A percentile compares a stretch with the other conserved stretches of the same genome.
Conservation (phyloP, 2,329 filamentous ascomycete genomes). For the Mycocentrospora acerina region DNA sequence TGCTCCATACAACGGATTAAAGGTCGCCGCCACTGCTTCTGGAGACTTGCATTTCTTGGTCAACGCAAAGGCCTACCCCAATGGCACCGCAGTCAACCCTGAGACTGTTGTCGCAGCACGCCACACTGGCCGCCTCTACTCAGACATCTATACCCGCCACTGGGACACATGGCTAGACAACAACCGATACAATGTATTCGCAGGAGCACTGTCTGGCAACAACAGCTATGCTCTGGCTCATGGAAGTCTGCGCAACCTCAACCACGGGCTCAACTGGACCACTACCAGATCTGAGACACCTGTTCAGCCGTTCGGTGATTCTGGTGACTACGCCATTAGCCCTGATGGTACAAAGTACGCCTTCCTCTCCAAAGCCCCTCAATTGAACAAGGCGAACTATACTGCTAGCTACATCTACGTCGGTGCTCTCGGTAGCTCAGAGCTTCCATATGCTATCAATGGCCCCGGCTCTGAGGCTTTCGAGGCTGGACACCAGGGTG, state of each 20-base stretch:
- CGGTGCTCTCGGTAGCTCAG: constrained; percentile 64
- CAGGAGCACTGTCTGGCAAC: constrained; percentile 57
- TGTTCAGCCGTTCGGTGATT: constrained; percentile 75
- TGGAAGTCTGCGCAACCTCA: constrained; percentile 51
- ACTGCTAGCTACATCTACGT: constrained; percentile 84
- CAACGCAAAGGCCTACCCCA: constrained; percentile 64
- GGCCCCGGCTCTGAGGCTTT: constrained; percentile 30
- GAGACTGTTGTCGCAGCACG: constrained; percentile 59
- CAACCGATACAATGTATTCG: constrained; percentile 73
- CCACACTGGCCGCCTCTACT: constrained; percentile 70
- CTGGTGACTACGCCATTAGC: constrained; percentile 75
- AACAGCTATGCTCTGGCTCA: constrained; percentile 28
- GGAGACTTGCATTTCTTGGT: constrained; percentile 50
- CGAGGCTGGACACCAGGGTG: constrained; percentile 58
- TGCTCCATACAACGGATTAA: constrained; percentile 52
- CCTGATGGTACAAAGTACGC: constrained; percentile 59
- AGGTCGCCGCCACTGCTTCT: constrained; percentile 45
- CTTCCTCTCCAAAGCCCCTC: constrained; percentile 75
- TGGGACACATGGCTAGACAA: constrained; percentile 76
- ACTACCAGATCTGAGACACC: constrained; percentile 64
- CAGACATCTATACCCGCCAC: constrained; percentile 73
- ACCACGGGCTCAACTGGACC: constrained; percentile 61
- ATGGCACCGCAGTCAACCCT: constrained; percentile 70
- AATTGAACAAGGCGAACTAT: constrained; percentile 69
- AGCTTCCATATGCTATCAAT: constrained; percentile 32